Conservation (phyloP, 1,284 basidiomycete species). For the Agroathelia rolfsii region DNA sequence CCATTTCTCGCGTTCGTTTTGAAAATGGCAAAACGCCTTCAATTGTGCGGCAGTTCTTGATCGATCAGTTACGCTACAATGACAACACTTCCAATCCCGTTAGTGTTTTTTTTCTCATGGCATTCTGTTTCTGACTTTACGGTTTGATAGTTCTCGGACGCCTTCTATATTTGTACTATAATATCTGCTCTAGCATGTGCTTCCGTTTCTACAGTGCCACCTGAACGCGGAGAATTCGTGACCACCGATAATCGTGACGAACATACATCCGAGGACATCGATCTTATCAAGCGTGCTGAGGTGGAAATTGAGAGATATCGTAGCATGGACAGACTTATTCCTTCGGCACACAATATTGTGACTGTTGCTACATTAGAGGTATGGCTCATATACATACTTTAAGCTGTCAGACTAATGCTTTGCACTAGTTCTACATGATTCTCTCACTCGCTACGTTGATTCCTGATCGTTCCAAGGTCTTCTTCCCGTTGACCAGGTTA, state of each 20-base stretch:
- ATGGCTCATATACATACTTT: slow-evolving; percentile 20
- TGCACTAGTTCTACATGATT: slow-evolving; percentile 68
- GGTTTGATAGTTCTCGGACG: slow-evolving; percentile 70
- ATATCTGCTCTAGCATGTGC: slow-evolving; percentile 78
- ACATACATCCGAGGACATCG: slow-evolving; percentile 55
- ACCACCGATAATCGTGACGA: slow-evolving; percentile 55
- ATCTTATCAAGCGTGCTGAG: slow-evolving; percentile 61
- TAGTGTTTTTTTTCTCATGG: slow-evolving; percentile 21
- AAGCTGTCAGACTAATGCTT: slow-evolving; percentile 6
- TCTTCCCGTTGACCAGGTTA: slow-evolving; percentile 85
- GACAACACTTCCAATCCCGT: slow-evolving; percentile 90
- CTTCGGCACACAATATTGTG: slow-evolving; percentile 90
- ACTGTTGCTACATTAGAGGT: slow-evolving; percentile 87
- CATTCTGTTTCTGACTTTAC: slow-evolving; percentile 10
- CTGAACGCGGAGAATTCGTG: slow-evolving; percentile 69
- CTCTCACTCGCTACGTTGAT: slow-evolving; percentile 74
- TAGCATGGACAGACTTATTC: slow-evolving; percentile 91
- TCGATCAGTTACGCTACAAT: slow-evolving; percentile 87
- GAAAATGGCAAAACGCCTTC: slow-evolving; percentile 80
- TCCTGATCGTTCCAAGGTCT: slow-evolving; percentile 72
- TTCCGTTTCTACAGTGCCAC: slow-evolving; percentile 60
- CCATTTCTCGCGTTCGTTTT: slow-evolving; percentile 80
- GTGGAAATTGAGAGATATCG: slow-evolving; percentile 86
- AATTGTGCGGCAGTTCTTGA: slow-evolving; percentile 83
- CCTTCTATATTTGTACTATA: slow-evolving; percentile 82